These are phyloP conservation scores for Isatis tinctoria DNA, from an alignment of 345 rosid species.

Conservation along the genomic window DNA sequence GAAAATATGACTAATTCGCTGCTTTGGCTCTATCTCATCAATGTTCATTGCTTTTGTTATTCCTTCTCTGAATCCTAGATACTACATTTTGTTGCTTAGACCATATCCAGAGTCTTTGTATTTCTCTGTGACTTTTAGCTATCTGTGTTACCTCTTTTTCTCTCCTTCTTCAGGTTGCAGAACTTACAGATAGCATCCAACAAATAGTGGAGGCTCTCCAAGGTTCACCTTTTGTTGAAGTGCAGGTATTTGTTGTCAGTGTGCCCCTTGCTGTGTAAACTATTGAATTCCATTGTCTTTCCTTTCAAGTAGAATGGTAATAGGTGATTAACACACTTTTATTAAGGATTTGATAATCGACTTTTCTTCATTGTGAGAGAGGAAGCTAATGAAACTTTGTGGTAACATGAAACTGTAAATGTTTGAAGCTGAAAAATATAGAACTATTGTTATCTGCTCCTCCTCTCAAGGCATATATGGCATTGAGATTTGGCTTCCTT, in stretches of 20 bases:
- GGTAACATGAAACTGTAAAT: not conserved
- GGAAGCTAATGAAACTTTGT: not conserved
- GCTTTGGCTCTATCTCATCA: not conserved
- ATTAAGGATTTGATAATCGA: not conserved
- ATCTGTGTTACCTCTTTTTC: constrained; percentile 3
- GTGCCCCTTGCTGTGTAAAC: not conserved
- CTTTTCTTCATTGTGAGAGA: not conserved
- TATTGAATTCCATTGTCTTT: not conserved
- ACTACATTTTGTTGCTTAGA: not conserved
- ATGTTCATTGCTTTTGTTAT: not conserved
- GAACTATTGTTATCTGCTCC: not conserved
- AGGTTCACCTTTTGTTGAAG: constrained; percentile 61
- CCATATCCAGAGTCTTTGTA: not conserved
- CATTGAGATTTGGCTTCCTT: not conserved
- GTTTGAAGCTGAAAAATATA: not conserved
- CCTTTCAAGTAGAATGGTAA: not conserved
- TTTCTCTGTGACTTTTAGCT: constrained; percentile 7
- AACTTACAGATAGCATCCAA: constrained; percentile 58
- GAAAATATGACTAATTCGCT: not conserved
- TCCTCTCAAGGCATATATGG: not conserved
- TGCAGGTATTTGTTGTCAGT: constrained; percentile 49
- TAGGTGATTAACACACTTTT: not conserved
- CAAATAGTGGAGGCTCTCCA: constrained; percentile 67
- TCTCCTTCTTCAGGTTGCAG: constrained; percentile 47
- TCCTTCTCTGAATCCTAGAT: constrained; percentile 1